Evolutionary conservation across 192 early-diverging fungal species (phyloP), one percentile per base, ranked within the genome.

Genomic region (Rhizophagus prolifer): DNA sequence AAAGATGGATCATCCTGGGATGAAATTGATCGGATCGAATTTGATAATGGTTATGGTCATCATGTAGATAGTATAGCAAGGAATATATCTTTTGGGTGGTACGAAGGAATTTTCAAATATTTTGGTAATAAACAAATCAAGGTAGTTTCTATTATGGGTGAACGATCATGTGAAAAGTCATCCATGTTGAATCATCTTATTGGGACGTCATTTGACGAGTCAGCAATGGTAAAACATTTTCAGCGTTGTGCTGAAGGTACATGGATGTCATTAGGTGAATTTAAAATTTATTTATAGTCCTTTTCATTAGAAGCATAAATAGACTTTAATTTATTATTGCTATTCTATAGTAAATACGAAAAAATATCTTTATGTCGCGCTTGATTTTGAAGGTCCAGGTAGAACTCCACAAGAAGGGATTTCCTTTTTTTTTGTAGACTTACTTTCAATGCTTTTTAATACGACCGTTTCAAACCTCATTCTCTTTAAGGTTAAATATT

Each of bases 221-320:
- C 69, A 41, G 77, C 77, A 7, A 69, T 72, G 77, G 77, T 78
- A 61, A 61, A 8, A 21, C 54, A 58, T 23, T 16, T 44, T 60
- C 30, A 78, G 77, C 58, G 77, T 72, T 78, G 70, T 14, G 73
- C 77, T 21, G 77, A 78, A 58, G 77, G 77, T 30, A 60, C 44
- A 44, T 74, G 72, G 72, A 74, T 74, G 72, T 74, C 72, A 8
- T 62, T 74, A 44, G 72, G 72, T 74, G 38, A 31, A 47, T 23
- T 21, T 23, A 9, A 23, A 38, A 0, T 38, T 38, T 38, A 31
- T 5, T 38, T 9, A 8, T 23, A 23, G 2, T 26, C 4, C 58
- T 38, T 19, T 30, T 19, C 1, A 31, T 26, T 71, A 12, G 26
- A 71, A 30, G 23, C 14, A 28, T 12, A 23, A 41, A 41, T 67